Conservation (phyloP, 805 yeast species). For the Ogataea thermomethanolica region DNA sequence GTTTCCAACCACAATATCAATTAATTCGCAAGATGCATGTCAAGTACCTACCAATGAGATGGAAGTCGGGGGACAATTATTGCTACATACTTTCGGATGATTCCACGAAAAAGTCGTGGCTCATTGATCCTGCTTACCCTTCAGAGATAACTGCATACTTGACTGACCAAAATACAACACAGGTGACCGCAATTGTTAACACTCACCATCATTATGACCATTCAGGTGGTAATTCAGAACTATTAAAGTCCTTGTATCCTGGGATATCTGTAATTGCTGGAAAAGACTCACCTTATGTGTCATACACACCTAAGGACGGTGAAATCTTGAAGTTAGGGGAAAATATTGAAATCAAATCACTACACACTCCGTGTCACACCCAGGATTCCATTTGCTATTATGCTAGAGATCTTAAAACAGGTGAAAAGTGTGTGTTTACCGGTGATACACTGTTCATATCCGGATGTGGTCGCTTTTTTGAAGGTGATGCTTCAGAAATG, state of each 20-base stretch:
- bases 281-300: constrained; percentile 68
- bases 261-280: constrained; percentile 78
- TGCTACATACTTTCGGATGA: constrained; percentile 75
- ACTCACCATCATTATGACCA: constrained; percentile 98
- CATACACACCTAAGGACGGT: constrained; percentile 63
- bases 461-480: constrained; percentile 97
- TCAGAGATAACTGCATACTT: constrained; percentile 55
- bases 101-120: constrained; percentile 63
- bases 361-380: constrained; percentile 97
- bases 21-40: constrained; percentile 62
- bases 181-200: constrained; percentile 76
- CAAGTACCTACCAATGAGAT: constrained; percentile 82
- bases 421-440: constrained; percentile 76
- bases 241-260: constrained; percentile 33
- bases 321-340: constrained; percentile 63
- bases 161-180: constrained; percentile 31
- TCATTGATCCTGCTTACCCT: constrained; percentile 93
- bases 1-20: background rate
- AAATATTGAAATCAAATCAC: constrained; percentile 63
- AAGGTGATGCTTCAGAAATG: constrained; percentile 85
- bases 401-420: constrained; percentile 59
- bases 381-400: constrained; percentile 92
- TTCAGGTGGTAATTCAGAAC: constrained; percentile 71
- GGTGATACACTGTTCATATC: constrained; percentile 94
- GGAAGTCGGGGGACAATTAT: constrained; percentile 93